Percentiles rank a stretch among this genome's conserved stretches.
Conservation (phyloP, 2,329 filamentous ascomycete species). For the Pseudogymnoascus sp. region DNA sequence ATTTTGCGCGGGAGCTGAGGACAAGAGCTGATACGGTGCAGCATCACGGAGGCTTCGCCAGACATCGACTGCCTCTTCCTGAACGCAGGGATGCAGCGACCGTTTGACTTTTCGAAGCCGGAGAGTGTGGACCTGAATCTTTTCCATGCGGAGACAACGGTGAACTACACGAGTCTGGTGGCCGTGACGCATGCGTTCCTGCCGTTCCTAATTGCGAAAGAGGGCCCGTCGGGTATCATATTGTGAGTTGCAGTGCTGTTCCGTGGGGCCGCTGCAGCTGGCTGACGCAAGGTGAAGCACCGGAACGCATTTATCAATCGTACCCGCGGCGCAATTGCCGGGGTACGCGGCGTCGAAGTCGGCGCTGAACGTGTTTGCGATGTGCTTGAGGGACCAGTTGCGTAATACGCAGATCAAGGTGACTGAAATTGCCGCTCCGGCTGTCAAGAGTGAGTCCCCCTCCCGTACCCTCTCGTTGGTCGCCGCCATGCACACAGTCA, state of each 20-base stretch:
- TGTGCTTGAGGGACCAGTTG: slow-evolving; percentile 36
- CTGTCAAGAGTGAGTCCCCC: slow-evolving; percentile 19
- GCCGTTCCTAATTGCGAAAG: slow-evolving; percentile 24
- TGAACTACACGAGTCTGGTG: slow-evolving; percentile 36
- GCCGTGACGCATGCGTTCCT: slow-evolving; percentile 31
- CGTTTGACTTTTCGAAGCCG: slow-evolving; percentile 39
- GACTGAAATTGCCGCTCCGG: slow-evolving; percentile 34
- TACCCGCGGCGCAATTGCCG: slow-evolving; percentile 22
- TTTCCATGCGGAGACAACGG: slow-evolving; percentile 32
- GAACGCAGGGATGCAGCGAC: slow-evolving; percentile 47
- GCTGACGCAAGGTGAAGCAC: slow-evolving; percentile 17
- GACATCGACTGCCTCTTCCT: slow-evolving; percentile 48
- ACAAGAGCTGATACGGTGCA: neutral
- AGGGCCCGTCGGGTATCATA: slow-evolving; percentile 14
- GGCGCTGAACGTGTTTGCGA: slow-evolving; percentile 34
- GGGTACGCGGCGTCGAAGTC: slow-evolving; percentile 39
- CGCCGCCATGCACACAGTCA: neutral
- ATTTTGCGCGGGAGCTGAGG: too few relatives aligned
- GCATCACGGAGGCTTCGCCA: slow-evolving; percentile 33
- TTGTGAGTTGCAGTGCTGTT: slow-evolving; percentile 17
- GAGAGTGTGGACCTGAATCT: slow-evolving; percentile 31
- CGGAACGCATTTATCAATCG: slow-evolving; percentile 15
- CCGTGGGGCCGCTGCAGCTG: neutral
- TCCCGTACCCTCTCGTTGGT: neutral
- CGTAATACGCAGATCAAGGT: slow-evolving; percentile 29